These are phyloP conservation scores for Erythrophleum ivorense DNA, from an alignment of 331 rosid genomes.

Conservation along the genomic window DNA sequence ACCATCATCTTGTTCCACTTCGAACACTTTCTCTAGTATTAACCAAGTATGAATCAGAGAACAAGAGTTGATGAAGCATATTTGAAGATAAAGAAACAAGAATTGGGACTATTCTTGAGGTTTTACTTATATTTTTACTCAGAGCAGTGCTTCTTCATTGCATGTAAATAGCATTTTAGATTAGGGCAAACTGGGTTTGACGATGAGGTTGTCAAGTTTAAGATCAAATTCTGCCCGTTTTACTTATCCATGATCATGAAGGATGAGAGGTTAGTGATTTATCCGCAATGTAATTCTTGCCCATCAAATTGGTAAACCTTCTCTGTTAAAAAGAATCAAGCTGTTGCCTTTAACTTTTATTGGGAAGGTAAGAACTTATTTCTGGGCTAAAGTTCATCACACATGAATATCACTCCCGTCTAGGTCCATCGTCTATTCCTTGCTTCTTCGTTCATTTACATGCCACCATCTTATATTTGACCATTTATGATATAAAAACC, in stretches of 20 bases:
- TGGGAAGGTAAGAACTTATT: not conserved
- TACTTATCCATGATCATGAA: conserved; percentile 28
- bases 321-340: not conserved
- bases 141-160: conserved; percentile 40
- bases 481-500: not conserved
- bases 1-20: conserved; percentile 41
- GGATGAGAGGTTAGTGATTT: conserved; percentile 30
- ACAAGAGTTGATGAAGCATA: conserved; percentile 26
- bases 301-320: conserved; percentile 37
- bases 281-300: conserved; percentile 38
- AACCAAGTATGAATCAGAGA: conserved; percentile 38
- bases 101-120: conserved; percentile 25
- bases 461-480: not conserved
- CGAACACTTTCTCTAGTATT: conserved; percentile 31
- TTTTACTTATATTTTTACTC: conserved; percentile 43
- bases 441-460: not conserved
- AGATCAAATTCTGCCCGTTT: conserved; percentile 30
- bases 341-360: not conserved
- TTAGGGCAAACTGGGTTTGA: conserved; percentile 47
- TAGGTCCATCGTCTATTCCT: not conserved
- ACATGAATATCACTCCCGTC: not conserved
- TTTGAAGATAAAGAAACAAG: conserved; percentile 6
- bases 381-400: not conserved
- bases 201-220: conserved; percentile 35
- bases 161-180: conserved; percentile 58